Conservation (phyloP, 176 grass and related monocot species). For the Poa pratensis region DNA sequence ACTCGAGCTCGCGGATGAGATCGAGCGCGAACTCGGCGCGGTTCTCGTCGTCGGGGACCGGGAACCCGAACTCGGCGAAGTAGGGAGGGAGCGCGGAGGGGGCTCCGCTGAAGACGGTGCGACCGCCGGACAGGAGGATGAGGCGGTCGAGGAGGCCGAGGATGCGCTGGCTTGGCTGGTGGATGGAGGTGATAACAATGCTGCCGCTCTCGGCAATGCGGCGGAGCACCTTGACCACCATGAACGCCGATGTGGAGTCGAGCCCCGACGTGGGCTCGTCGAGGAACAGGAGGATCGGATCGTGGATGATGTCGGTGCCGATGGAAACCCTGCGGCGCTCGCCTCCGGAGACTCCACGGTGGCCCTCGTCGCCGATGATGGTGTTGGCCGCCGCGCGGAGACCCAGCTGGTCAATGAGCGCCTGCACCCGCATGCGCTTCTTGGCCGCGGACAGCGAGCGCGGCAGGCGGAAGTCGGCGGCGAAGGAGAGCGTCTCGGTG, state of each 20-base stretch:
- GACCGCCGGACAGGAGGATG: constrained; percentile 74
- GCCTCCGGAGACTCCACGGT: constrained; percentile 88
- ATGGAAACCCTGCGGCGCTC: constrained; percentile 90
- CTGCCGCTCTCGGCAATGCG: constrained; percentile 81
- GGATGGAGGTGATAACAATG: constrained; percentile 92
- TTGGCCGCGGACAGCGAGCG: constrained; percentile 61
- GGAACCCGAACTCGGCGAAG: constrained; percentile 72
- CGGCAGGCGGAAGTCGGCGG: constrained; percentile 95
- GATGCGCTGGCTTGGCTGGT: constrained; percentile 89
- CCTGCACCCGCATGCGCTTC: constrained; percentile 79
- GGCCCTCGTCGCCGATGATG: constrained; percentile 96
- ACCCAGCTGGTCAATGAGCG: constrained; percentile 89
- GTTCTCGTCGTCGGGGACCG: constrained; percentile 80
- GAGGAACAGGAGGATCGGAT: constrained; percentile 90
- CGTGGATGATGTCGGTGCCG: constrained; percentile 90
- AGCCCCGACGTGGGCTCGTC: constrained; percentile 97
- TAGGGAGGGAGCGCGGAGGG: constrained; percentile 57
- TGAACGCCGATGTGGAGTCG: constrained; percentile 93
- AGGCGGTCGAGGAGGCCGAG: constrained; percentile 76
- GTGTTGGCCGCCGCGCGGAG: constrained; percentile 67
- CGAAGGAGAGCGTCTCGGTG: constrained; percentile 86
- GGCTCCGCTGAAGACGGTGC: constrained; percentile 66
- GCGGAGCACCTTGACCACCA: constrained; percentile 91
- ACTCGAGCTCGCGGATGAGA: constrained; percentile 73
- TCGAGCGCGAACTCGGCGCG: constrained; percentile 91